Conservation (phyloP, 2,329 filamentous ascomycete genomes). For the Pseudogymnoascus sp. region DNA sequence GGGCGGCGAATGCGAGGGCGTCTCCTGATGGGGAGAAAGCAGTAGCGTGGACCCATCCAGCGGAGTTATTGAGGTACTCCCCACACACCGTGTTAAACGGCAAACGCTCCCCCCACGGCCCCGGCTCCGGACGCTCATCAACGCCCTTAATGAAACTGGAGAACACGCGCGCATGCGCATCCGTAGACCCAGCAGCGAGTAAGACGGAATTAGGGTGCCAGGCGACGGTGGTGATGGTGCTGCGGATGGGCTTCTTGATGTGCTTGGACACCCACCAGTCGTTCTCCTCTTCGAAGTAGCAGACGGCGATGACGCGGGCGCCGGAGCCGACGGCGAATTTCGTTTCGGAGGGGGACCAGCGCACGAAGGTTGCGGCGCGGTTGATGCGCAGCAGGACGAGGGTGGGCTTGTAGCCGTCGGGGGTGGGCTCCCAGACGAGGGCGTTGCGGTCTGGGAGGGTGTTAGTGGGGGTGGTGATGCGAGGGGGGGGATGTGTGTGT, state of each 20-base stretch:
- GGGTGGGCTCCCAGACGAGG: slow-evolving; percentile 94
- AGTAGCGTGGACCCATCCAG: slow-evolving; percentile 92
- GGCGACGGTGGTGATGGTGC: slow-evolving; percentile 86
- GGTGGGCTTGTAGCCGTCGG: slow-evolving; percentile 89
- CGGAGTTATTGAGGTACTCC: slow-evolving; percentile 91
- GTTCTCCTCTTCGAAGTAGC: slow-evolving; percentile 98
- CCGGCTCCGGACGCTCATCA: slow-evolving; percentile 75
- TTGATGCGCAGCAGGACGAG: slow-evolving; percentile 96
- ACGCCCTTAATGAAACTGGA: slow-evolving; percentile 95
- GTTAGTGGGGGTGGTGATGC: slow-evolving; percentile 10
- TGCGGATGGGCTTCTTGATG: slow-evolving; percentile 96
- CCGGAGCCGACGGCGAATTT: slow-evolving; percentile 98
- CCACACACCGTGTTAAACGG: slow-evolving; percentile 98
- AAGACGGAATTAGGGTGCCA: slow-evolving; percentile 99
- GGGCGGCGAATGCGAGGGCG: slow-evolving; percentile 86
- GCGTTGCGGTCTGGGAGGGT: slow-evolving; percentile 74
- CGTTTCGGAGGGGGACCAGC: slow-evolving; percentile 92
- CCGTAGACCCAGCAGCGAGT: slow-evolving; percentile 89
- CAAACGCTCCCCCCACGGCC: slow-evolving; percentile 87
- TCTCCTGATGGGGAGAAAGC: slow-evolving; percentile 89
- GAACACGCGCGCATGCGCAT: slow-evolving; percentile 91
- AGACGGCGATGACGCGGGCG: slow-evolving; percentile 89
- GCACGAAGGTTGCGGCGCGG: slow-evolving; percentile 89
- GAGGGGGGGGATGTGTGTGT: slow-evolving; percentile 17
- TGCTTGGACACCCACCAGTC: slow-evolving; percentile 99